Evolutionary conservation across 2,329 filamentous ascomycete species (phyloP), one percentile per base, ranked within the genome.

Genomic region (Westerdykella sp.): DNA sequence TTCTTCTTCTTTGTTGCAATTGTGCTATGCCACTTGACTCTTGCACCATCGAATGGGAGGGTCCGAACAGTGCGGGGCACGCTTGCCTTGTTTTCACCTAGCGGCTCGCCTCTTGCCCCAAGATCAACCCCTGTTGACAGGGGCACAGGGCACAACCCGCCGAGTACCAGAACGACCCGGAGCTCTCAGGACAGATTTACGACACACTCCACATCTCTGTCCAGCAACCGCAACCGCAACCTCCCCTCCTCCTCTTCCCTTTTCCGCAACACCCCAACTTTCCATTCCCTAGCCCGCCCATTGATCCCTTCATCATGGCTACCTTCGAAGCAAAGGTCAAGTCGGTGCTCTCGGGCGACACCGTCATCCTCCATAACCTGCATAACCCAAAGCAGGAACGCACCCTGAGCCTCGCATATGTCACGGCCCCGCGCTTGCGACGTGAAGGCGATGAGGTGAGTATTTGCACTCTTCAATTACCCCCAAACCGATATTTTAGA

Each of bases 291-390:
- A 9, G 5, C n/a, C 32, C 32, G 6, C 32, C 13, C 16, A 35
- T 18, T 35, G 9, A 12, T 35, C 32, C 32, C 7, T 14, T 14
- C 32, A 35, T 35, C 55, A 65, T 64, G 62, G 51, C 62, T 40
- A 48, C 53, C 42, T 47, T 68, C 55, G 66, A 69, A 65, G 66
- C 67, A 28, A 66, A 66, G 46, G 90, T 97, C 70, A 98, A 98
- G 78, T 87, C 85, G 66, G 87, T 95, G 56, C 75, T 94, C 62
- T 96, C 90, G 62, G 93, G 93, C 60, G 93, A 97, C 74, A 95
- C 90, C 22, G 72, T 97, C 57, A 75, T 97, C 52, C 74, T 97
- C 60, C 81, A 84, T 57, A 88, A 86, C 69, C 77, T 87, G 63
- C 84, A 83, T 68, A 90, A 94, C 66, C 84, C 86, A 30, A 77